phyloP scores from a whole-genome alignment of 1,284 basidiomycete species.

The Ustilago xerochloae region DNA sequence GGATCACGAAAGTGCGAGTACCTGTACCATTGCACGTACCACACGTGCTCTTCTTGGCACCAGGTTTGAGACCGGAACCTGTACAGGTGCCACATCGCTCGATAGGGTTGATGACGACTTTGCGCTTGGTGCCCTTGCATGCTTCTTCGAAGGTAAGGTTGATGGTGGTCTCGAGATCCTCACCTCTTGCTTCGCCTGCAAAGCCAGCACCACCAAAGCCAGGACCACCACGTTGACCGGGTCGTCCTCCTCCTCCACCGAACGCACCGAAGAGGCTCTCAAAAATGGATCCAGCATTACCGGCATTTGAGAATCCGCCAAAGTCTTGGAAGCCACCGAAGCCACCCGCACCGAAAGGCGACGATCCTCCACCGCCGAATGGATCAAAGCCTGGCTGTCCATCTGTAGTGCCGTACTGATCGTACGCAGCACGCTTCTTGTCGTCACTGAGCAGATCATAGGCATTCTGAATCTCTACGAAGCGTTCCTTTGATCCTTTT shows the following conservation, averaged over 20 bases:
- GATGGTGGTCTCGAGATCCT: slow-evolving; percentile 84
- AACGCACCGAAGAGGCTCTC: slow-evolving; percentile 83
- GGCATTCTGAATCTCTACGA: slow-evolving; percentile 95
- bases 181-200: slow-evolving; percentile 75
- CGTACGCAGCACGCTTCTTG: slow-evolving; percentile 90
- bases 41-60: slow-evolving; percentile 86
- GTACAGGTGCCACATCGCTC: slow-evolving; percentile 86
- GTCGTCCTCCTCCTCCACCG: slow-evolving; percentile 64
- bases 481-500: slow-evolving; percentile 87
- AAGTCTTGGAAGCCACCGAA: slow-evolving; percentile 71
- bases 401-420: slow-evolving; percentile 93
- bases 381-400: slow-evolving; percentile 92
- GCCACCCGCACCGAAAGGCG: slow-evolving; percentile 76
- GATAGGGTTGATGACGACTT: slow-evolving; percentile 82
- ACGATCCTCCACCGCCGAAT: slow-evolving; percentile 71
- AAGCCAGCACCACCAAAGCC: slow-evolving; percentile 70
- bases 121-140: slow-evolving; percentile 86
- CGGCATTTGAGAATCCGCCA: slow-evolving; percentile 71
- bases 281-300: slow-evolving; percentile 74
- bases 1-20: slow-evolving; percentile 87
- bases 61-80: slow-evolving; percentile 86
- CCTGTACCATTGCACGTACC: slow-evolving; percentile 86
- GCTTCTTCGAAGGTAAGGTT: slow-evolving; percentile 89
- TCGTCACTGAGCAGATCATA: slow-evolving; percentile 93
- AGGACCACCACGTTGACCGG: slow-evolving; percentile 43